Percentiles rank a stretch among this genome's conserved stretches.
Conservation (phyloP, 768 basidiomycete genomes). For the Pisolithus sp. region DNA sequence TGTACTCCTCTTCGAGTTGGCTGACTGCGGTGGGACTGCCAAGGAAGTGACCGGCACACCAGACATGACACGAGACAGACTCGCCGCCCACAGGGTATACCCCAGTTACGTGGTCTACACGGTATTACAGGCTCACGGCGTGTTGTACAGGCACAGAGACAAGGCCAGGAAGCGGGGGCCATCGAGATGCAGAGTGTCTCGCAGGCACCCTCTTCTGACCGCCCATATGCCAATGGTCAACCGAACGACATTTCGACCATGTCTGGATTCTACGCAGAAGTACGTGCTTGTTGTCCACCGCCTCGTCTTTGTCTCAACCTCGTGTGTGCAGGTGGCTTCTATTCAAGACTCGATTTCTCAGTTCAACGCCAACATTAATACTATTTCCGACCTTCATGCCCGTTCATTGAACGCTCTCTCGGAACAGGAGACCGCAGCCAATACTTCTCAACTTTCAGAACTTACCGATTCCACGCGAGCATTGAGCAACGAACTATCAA, state of each 20-base stretch:
- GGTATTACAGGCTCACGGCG: constrained; percentile 36
- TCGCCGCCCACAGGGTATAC: constrained; percentile 72
- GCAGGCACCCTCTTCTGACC: constrained; percentile 2
- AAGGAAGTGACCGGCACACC: background rate
- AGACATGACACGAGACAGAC: constrained; percentile 63
- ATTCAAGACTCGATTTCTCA: constrained; percentile 41
- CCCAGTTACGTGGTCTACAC: too few relatives aligned
- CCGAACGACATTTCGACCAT: constrained; percentile 20
- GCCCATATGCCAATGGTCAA: constrained; percentile 2
- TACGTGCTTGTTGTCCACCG: constrained; percentile 1
- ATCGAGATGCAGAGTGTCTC: constrained; percentile 23
- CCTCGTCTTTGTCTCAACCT: background rate
- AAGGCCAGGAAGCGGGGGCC: constrained; percentile 22
- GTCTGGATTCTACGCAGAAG: constrained; percentile 29
- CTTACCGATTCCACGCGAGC: constrained; percentile 55
- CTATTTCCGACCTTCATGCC: constrained; percentile 43
- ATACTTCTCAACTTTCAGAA: constrained; percentile 45
- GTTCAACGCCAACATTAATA: constrained; percentile 41
- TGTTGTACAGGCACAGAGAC: constrained; percentile 52
- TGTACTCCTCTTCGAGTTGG: too few relatives aligned
- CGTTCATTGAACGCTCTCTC: constrained; percentile 46
- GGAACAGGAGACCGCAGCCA: constrained; percentile 36
- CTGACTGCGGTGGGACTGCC: too few relatives aligned
- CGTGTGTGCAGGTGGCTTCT: constrained; percentile 35
- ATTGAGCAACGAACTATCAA: constrained; percentile 51